Evolutionary conservation across 305 asterid genomes (phyloP), one percentile per base, ranked within the genome.

Genomic region (Fraxinus albicans): DNA sequence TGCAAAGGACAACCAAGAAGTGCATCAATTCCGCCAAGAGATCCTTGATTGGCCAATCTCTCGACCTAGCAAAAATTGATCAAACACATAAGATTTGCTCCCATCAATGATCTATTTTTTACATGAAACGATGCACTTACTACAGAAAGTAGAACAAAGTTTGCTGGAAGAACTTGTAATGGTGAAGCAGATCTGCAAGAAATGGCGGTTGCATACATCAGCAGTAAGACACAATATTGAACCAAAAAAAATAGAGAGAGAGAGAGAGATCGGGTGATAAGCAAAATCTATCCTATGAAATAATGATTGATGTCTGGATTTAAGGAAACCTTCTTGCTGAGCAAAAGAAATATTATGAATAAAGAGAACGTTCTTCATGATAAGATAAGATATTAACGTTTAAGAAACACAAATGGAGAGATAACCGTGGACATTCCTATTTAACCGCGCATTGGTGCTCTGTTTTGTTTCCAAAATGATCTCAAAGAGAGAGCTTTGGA

Each of bases 1-100:
- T 94, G 92, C 80, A 94, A 74, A 84, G 98, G 98, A 89, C 98
- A 94, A 81, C 97, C 98, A 81, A 94, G 94, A 85, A 94, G 97
- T 55, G 98, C 98, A 91, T 94, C 97, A 76, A 94, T 89, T 83
- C 97, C 98, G 82, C 95, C 95, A 79, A 94, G 94, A 79, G 98
- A 93, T 82, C 97, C 98, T 87, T 89, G 93, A 90, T 94, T 93
- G 79, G 93, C 80, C 85, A 90, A 83, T 85, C 93, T 90, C 91
- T 94, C 98, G 80, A 90, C 92, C 98, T 94, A 86, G 81, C 60
- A 88, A 69, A 79, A 85, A 72, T 73, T 81, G 47, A 74, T 42
- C 36, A 82, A 81, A 80, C 42, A 25, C 53, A 75, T 74, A 74
- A 77, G 15, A 79, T 15, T 40, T 84, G 72, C 60, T 80, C 76